Evolutionary conservation across 345 rosid genomes (phyloP).

Genomic region (Laguncularia racemosa): DNA sequence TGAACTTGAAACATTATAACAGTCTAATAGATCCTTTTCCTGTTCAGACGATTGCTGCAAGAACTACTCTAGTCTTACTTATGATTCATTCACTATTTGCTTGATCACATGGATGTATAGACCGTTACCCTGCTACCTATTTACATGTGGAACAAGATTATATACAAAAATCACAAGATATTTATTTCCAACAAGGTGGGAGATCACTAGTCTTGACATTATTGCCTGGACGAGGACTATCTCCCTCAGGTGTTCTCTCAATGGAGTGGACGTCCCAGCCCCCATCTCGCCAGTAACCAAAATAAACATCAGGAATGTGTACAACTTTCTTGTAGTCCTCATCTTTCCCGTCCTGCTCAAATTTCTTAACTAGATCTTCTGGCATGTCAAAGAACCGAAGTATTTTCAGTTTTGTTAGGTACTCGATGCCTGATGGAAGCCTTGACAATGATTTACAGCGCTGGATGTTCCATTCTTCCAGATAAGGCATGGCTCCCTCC

Average conservation of each 20-base stretch:
- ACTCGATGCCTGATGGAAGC: constrained; percentile 24
- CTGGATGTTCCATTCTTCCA: constrained; percentile 21
- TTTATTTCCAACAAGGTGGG: constrained; percentile 17
- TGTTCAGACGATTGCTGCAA: too few relatives aligned
- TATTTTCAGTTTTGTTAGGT: constrained; percentile 19
- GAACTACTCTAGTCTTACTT: too few relatives aligned
- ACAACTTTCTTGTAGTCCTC: constrained; percentile 17
- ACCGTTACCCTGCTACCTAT: neutral
- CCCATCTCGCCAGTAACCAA: constrained; percentile 21
- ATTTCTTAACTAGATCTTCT: constrained; percentile 17
- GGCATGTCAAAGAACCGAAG: constrained; percentile 27
- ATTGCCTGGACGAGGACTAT: neutral
- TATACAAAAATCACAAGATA: neutral
- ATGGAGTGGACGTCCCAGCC: constrained; percentile 25
- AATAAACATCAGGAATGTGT: constrained; percentile 22
- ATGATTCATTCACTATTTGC: too few relatives aligned
- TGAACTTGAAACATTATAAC: too few relatives aligned
- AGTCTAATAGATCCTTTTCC: too few relatives aligned
- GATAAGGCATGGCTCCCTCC: constrained; percentile 20
- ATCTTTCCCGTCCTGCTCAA: constrained; percentile 7
- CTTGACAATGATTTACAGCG: constrained; percentile 17
- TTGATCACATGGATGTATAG: too few relatives aligned
- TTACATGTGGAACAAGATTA: neutral
- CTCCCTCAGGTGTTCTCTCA: constrained; percentile 5
- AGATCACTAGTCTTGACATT: constrained; percentile 12